Evolutionary conservation across 169 alveolate genomes (phyloP), one percentile per base, ranked within the genome.

Genomic region (Condylostoma magnum): DNA sequence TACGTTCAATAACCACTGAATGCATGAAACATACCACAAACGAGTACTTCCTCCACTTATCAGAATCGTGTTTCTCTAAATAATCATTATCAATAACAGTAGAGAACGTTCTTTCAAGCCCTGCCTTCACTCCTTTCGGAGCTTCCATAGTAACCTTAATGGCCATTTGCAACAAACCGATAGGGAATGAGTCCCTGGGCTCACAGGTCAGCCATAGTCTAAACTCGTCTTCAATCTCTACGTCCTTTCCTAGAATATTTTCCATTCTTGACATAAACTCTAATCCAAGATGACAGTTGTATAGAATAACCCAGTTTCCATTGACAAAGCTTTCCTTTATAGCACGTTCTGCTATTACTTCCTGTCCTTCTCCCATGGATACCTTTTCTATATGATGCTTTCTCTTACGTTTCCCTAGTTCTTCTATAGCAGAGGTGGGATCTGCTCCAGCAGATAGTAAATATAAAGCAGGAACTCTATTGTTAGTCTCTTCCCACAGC

Each of bases 361-460:
- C 98, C 76, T 92, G 96, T 48, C 98, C 99, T 84, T 96, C 99
- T 36, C 99, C 99, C 99, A 96, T 95, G 44, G 98, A 93, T 31
- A 96, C 96, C 77, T 92, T 93, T 72, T 93, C 97, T 4, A 95
- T 92, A 28, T 97, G 96, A 85, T 82, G 89, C 82, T 96, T 94
- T 76, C 92, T 93, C 89, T 92, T 95, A 87, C 93, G 93, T 76
- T 94, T 96, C 2, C 98, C 98, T 53, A 94, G 89, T 52, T 94
- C 98, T 73, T 96, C 99, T 53, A 96, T 96, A 52, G 92, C 83
- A 70, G 94, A 83, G 0, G 97, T 92, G 36, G 99, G 99, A 75
- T 96, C 99, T 30, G 98, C 95, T 43, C 98, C 98, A 25, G 97
- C 94, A 34, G 98, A 92, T 53, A 96, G 90, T 66, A 96, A 79